Percentiles rank a stretch among this genome's conserved stretches.
phyloP scores from a whole-genome alignment of 192 early-diverging fungal genomes.

The Gigaspora rosea region DNA sequence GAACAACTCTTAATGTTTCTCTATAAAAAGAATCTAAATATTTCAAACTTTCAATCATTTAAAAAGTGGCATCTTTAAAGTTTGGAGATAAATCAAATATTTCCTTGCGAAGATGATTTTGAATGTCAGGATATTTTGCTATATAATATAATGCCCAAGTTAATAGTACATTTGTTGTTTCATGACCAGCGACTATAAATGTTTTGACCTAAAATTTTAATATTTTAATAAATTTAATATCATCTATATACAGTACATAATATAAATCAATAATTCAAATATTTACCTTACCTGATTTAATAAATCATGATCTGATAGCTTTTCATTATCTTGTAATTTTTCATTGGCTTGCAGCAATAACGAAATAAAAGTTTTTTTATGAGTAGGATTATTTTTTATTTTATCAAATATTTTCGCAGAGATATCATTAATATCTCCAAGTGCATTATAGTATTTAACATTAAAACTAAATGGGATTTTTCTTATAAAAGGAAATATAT shows the following conservation, averaged over 20 bases:
- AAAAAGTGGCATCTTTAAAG: constrained; percentile 41
- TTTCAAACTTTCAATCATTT: constrained; percentile 48
- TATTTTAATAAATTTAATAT: neutral
- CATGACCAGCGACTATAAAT: constrained; percentile 50
- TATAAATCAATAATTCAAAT: neutral
- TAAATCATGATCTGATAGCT: constrained; percentile 46
- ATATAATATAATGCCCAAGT: constrained; percentile 55
- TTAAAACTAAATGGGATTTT: no score
- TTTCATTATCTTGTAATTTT: constrained; percentile 38
- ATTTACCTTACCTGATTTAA: constrained; percentile 41
- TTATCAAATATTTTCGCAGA: no score
- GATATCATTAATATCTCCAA: no score
- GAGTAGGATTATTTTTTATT: constrained; percentile 24
- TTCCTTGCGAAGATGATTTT: constrained; percentile 51
- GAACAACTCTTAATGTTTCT: constrained; percentile 51
- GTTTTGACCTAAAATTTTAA: neutral
- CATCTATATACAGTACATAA: neutral
- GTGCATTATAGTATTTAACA: no score
- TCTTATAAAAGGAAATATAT: no score
- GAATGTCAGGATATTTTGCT: constrained; percentile 45
- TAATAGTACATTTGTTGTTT: constrained; percentile 54
- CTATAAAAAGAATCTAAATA: constrained; percentile 56
- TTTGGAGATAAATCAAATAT: constrained; percentile 37
- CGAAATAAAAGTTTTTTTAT: constrained; percentile 45
- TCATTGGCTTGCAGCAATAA: constrained; percentile 47